Base-by-base conservation (phyloP, 805 yeast species). In the Yarrowia sp. region DNA sequence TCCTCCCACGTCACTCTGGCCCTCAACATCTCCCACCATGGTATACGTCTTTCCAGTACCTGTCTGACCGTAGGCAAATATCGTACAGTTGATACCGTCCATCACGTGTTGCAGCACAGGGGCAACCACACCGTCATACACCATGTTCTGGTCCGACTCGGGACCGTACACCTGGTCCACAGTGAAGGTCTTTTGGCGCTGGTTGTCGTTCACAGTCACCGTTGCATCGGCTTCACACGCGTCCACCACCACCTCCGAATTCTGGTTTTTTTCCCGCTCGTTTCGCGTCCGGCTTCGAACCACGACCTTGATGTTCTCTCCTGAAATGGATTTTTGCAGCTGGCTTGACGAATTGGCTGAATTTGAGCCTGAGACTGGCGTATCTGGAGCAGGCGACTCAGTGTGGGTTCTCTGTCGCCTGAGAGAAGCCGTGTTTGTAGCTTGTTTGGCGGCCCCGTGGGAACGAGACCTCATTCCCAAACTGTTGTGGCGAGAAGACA, bases 1-100 rank as follows among this genome's bases (percentile, higher is more conserved):
- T 12, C 60, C 49, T 14, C 60, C 68, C 70, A 73, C 66, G 42
- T 87, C 82, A 60, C 88, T 87, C 5, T 65, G 60, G 10, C 65
- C 67, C 71, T 76, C 55, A 66, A 79, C 83, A 61, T 89, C 89
- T 8, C 96, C 95, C 8, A 88, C 86, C 95, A 87, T 86, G 13
- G 90, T 79, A 66, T 72, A 74, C 5, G 97, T 91, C 73, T 91
- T 92, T 33, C 97, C 97, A 0, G 96, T 90, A 0, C 97, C 95
- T 0, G 97, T 92, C 83, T 91, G 96, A 6, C 97, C 97, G 77
- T 92, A 92, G 0, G 95, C 96, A 71, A 92, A 81, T 36, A 91
- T 83, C 0, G 97, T 89, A 71, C 92, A 91, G 74, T 91, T 91
- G 74, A 87, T 89, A 20, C 94, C 96, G 65, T 82, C 79, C 68